Evolutionary conservation across 768 basidiomycete species (phyloP).

Genomic region (Podaxis rugospora): DNA sequence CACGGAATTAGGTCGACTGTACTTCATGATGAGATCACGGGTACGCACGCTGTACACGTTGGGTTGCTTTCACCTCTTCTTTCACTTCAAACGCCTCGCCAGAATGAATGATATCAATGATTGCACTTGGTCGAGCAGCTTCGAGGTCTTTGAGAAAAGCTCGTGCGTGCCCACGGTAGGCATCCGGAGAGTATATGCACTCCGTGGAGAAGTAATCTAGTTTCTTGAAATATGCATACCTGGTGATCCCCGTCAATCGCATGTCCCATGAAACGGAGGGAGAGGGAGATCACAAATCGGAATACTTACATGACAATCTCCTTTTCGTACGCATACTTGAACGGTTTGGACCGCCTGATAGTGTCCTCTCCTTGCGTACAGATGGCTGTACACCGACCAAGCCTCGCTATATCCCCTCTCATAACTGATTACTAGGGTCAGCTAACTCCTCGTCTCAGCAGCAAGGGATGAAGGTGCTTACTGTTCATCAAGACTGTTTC

Average conservation of each 20-base stretch:
- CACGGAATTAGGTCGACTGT: conserved; percentile 7
- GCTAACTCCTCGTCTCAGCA: conserved; percentile 5
- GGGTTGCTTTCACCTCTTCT: conserved; percentile 78
- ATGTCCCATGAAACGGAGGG: not conserved
- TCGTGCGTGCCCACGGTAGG: conserved; percentile 95
- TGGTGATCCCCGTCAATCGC: conserved; percentile 23
- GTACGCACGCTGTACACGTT: conserved; percentile 79
- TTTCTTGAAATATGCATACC: conserved; percentile 99
- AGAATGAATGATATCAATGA: conserved; percentile 97
- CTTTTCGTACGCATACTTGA: conserved; percentile 99
- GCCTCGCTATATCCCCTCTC: conserved; percentile 93
- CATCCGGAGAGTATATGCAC: conserved; percentile 98
- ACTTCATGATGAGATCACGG: not conserved
- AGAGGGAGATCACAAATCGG: not conserved
- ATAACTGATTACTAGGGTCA: conserved; percentile 60
- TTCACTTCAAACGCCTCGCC: conserved; percentile 89
- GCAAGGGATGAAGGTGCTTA: conserved; percentile 31
- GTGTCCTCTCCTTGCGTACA: conserved; percentile 96
- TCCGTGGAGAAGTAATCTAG: conserved; percentile 99
- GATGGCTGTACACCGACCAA: conserved; percentile 91
- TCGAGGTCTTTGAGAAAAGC: conserved; percentile 94
- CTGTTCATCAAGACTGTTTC: conserved; percentile 99
- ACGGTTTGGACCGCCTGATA: conserved; percentile 96
- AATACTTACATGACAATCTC: conserved; percentile 91
- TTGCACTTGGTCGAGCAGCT: conserved; percentile 88